Conservation (phyloP, 2,329 filamentous ascomycete genomes). For the Pseudocercospora pini-densiflorae region DNA sequence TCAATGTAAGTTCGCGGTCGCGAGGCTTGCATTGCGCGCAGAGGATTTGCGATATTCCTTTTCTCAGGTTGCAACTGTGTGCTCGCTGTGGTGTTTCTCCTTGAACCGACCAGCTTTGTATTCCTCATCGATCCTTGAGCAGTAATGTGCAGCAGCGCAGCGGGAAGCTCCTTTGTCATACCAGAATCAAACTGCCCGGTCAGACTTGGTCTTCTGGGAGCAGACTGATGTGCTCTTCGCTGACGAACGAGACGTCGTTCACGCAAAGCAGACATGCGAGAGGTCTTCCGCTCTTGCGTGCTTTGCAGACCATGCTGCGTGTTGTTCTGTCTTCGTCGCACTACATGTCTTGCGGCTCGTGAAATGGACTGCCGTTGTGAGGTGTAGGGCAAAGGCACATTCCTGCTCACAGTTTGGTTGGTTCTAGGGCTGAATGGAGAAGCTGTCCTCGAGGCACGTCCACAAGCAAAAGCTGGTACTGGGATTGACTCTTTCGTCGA, state of each 20-base stretch:
- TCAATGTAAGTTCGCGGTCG: constrained; percentile 22
- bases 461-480: background rate
- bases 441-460: background rate
- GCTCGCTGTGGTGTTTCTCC: background rate
- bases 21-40: background rate
- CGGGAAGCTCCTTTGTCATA: background rate
- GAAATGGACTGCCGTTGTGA: background rate
- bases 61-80: background rate
- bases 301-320: background rate
- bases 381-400: background rate
- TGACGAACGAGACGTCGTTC: background rate
- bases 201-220: background rate
- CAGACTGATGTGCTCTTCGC: background rate
- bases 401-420: background rate
- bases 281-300: background rate
- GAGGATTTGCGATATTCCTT: background rate
- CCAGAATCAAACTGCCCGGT: background rate
- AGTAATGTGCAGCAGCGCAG: background rate
- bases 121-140: background rate
- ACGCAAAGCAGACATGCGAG: constrained; percentile 1
- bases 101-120: background rate
- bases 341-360: background rate
- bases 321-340: background rate
- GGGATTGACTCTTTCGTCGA: background rate
- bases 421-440: background rate